A percentile compares a stretch with the other conserved stretches of the same genome.
Conservation (phyloP, 2,329 filamentous ascomycete species). For the Lecanicillium sp. region DNA sequence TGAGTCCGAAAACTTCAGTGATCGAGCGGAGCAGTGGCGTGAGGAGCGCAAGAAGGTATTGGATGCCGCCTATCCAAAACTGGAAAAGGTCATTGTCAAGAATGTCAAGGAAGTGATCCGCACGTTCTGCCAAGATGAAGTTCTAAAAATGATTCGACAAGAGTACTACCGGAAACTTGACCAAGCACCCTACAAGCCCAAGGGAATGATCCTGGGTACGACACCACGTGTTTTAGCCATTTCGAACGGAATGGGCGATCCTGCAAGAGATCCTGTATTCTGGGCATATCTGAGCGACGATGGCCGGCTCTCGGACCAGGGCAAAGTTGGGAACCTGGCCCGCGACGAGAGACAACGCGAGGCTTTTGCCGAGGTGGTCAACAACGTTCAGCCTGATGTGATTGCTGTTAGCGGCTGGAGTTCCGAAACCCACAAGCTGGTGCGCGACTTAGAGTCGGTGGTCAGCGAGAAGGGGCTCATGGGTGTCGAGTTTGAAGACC, state of each 20-base stretch:
- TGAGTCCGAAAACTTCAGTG: conserved; percentile 90
- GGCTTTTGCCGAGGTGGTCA: conserved; percentile 69
- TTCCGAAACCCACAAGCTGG: conserved; percentile 75
- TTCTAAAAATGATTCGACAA: conserved; percentile 81
- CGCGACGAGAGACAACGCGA: conserved; percentile 59
- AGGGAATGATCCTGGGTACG: conserved; percentile 83
- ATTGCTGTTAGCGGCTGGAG: conserved; percentile 84
- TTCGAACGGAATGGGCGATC: conserved; percentile 74
- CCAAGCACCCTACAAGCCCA: conserved; percentile 92
- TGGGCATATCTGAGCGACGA: conserved; percentile 95
- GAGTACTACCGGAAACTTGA: conserved; percentile 86
- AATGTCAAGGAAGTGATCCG: conserved; percentile 92
- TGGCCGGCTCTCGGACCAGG: conserved; percentile 79
- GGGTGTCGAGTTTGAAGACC: conserved; percentile 73
- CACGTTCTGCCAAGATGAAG: conserved; percentile 86
- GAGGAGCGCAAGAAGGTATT: conserved; percentile 77
- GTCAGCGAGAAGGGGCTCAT: conserved; percentile 70
- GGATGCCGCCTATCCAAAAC: conserved; percentile 69
- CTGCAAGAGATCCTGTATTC: conserved; percentile 67
- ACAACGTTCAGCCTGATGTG: conserved; percentile 77
- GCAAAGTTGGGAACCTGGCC: conserved; percentile 74
- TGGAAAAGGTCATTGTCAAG: conserved; percentile 78
- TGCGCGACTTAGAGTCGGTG: conserved; percentile 71
- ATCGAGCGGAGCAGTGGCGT: conserved; percentile 93
- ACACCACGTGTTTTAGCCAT: conserved; percentile 79